Evolutionary conservation across 192 early-diverging fungal genomes (phyloP).

Genomic region (Dimargaris xerosporica): DNA sequence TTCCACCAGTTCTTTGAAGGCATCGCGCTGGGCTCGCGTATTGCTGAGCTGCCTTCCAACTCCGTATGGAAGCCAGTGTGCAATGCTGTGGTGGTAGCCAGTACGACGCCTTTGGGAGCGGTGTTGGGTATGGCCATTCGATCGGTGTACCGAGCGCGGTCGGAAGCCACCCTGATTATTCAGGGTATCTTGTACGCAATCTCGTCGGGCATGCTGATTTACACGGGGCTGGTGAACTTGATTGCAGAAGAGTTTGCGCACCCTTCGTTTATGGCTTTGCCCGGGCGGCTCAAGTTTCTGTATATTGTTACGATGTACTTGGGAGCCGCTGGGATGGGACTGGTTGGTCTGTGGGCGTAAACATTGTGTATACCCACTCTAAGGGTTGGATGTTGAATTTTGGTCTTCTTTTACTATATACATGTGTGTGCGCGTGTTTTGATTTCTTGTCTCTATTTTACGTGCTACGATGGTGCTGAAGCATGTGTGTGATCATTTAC

Average conservation of each 20-base stretch:
- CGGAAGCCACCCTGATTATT: constrained; percentile 34
- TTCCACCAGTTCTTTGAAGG: constrained; percentile 73
- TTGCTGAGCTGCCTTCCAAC: constrained; percentile 28
- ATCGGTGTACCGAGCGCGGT: constrained; percentile 37
- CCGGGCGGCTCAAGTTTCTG: constrained; percentile 18
- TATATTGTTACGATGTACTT: constrained; percentile 47
- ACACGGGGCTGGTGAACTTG: constrained; percentile 59
- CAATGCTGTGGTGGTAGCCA: constrained; percentile 42
- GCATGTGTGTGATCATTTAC: too few species aligned
- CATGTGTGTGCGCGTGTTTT: too few species aligned
- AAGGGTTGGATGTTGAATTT: too few species aligned
- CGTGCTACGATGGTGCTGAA: too few species aligned
- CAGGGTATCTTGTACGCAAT: constrained; percentile 67
- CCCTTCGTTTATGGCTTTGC: constrained; percentile 25
- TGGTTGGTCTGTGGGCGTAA: constrained; percentile 65
- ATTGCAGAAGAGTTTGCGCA: constrained; percentile 54
- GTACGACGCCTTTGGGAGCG: constrained; percentile 73
- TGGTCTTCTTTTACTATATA: too few species aligned
- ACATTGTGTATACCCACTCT: too few species aligned
- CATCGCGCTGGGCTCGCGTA: constrained; percentile 60
- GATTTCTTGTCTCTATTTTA: too few species aligned
- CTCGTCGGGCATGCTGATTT: constrained; percentile 69
- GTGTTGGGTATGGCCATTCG: constrained; percentile 61
- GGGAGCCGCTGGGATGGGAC: constrained; percentile 61
- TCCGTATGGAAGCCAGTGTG: constrained; percentile 21